Evolutionary conservation across 2,329 filamentous ascomycete genomes (phyloP), one percentile per base, ranked within the genome.

Genomic region (Apiospora aurea): DNA sequence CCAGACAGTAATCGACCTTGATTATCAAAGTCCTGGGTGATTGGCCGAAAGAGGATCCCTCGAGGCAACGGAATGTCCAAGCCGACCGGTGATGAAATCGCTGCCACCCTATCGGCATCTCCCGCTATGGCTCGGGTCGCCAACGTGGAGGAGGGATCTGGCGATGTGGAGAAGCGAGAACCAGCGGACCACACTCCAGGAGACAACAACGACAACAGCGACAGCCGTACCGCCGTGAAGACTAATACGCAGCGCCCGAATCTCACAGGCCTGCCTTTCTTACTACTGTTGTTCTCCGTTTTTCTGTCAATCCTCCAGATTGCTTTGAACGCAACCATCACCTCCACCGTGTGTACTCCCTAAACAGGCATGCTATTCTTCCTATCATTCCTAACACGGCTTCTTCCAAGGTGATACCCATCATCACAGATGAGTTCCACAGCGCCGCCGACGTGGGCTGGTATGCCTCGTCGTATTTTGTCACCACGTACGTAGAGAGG

Each of bases 391-490:
- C 66, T 68, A 49, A 46, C 29, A 13, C 41, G n/a, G 7, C 10
- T 21, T 44, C 41, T 46, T 68, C 11, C 41, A 21, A 68, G 66
- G 46, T 49, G 41, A 78, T 81, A 49, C 80, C 80, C 8, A 79
- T 77, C 24, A 81, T 81, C 67, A 77, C 78, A 6, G 74, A 78
- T 70, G 75, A 79, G 26, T 77, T 82, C 73, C 44, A 69, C 26
- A 77, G 81, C 44, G 76, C 84, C 1, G 77, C 78, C 16, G 82
- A 84, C 71, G 80, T 85, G 21, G 82, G 82, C 47, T 85, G 84
- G 83, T 85, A 85, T 67, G 82, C 80, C 2, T 78, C 79, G 69
- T 80, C 80, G 38, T 81, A 80, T 72, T 74, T 81, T 73, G 77
- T 83, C 11, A 64, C 73, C 41, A 71, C 74, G 18, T 78, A 76